phyloP scores from a whole-genome alignment of 164 flowering plant genomes.

The Santalum album region DNA sequence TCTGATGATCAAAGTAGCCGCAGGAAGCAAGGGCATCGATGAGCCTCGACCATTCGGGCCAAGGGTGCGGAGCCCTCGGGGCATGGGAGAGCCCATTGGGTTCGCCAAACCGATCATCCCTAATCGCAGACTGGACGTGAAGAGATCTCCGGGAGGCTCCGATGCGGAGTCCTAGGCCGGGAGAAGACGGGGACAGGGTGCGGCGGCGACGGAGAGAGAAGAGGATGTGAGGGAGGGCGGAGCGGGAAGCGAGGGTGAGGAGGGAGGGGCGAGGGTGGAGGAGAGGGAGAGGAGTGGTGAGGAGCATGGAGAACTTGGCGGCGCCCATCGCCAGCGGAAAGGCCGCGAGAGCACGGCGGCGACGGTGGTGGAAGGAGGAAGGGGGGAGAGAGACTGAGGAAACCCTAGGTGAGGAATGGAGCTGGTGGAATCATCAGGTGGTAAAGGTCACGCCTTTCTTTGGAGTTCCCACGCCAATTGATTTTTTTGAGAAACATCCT shows the following conservation, averaged over 20 bases:
- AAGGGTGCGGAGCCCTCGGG: conserved; percentile 20
- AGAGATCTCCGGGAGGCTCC: conserved; percentile 14
- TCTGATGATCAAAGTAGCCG: conserved; percentile 20
- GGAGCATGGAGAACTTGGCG: conserved; percentile 36
- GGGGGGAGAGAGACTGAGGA: neutral
- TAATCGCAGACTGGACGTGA: conserved; percentile 17
- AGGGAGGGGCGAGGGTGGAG: conserved; percentile 20
- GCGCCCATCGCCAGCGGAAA: conserved; percentile 27
- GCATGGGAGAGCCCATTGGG: conserved; percentile 4
- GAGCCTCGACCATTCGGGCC: conserved; percentile 55
- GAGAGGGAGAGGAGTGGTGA: conserved; percentile 25
- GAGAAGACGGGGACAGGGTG: conserved; percentile 7
- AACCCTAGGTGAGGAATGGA: too few species aligned
- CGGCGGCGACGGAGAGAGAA: conserved; percentile 3
- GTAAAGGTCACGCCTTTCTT: too few species aligned
- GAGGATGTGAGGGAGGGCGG: conserved; percentile 13
- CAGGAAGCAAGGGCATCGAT: conserved; percentile 16
- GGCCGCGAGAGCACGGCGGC: neutral
- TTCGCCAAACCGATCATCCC: conserved; percentile 15
- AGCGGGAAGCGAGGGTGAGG: conserved; percentile 16
- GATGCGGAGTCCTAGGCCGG: conserved; percentile 6
- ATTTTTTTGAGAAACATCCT: too few species aligned
- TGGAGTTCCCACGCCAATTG: too few species aligned
- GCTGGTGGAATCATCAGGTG: too few species aligned
- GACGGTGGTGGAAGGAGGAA: neutral